Evolutionary conservation across 2,329 filamentous ascomycete species (phyloP).

Genomic region (Gliomastix tumulicola): DNA sequence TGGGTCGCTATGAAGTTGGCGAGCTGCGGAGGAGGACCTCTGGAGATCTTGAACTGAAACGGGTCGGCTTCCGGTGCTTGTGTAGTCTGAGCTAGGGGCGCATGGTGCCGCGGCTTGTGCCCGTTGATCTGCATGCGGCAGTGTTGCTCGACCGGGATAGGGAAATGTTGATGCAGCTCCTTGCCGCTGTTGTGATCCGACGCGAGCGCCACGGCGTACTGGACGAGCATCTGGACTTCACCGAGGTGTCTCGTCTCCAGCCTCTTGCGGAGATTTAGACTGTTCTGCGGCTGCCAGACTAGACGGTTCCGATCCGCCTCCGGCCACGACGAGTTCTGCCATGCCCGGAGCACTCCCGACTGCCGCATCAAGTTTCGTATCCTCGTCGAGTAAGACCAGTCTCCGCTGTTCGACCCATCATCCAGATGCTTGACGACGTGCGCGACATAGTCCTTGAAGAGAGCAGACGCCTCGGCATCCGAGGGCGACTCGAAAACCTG

Average conservation of each 20-base stretch:
- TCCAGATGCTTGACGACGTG: constrained; percentile 42
- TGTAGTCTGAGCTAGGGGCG: neutral
- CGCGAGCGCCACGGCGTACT: constrained; percentile 30
- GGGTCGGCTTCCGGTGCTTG: constrained; percentile 16
- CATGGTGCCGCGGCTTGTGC: constrained; percentile 15
- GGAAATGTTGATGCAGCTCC: constrained; percentile 22
- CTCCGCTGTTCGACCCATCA: constrained; percentile 26
- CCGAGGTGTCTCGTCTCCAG: constrained; percentile 37
- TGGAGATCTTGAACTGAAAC: constrained; percentile 28
- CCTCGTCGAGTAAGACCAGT: constrained; percentile 35
- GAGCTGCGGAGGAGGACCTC: constrained; percentile 20
- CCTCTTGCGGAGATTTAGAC: constrained; percentile 31
- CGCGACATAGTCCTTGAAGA: constrained; percentile 36
- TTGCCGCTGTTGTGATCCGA: constrained; percentile 18
- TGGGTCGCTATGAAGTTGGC: constrained; percentile 27
- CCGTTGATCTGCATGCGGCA: constrained; percentile 25
- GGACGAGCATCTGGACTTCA: constrained; percentile 27
- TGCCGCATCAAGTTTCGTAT: constrained; percentile 38
- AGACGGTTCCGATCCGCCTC: constrained; percentile 24
- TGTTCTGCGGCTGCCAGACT: constrained; percentile 33
- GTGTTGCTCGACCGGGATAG: constrained; percentile 24
- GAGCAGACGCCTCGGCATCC: constrained; percentile 27
- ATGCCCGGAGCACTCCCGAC: constrained; percentile 23
- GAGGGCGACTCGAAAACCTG: constrained; percentile 34
- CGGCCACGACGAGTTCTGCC: constrained; percentile 26